Evolutionary conservation across 495 filamentous ascomycete genomes (phyloP).

Genomic region (Parmelia sp.): DNA sequence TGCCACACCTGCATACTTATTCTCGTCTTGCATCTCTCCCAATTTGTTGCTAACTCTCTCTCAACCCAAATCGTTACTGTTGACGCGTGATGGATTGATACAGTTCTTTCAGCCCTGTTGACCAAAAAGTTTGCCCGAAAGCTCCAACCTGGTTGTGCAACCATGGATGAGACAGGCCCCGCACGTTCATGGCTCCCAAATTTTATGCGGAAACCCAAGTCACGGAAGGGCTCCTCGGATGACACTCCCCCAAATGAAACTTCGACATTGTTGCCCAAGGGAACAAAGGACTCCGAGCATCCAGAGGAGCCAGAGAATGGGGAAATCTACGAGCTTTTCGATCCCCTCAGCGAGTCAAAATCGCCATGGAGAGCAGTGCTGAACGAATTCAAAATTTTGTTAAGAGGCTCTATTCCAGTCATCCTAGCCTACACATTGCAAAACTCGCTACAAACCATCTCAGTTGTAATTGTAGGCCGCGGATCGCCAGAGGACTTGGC

Average conservation of each 20-base stretch:
- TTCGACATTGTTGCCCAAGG: conserved; percentile 45
- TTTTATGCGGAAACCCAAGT: conserved; percentile 17
- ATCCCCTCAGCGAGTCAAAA: conserved; percentile 18
- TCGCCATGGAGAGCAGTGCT: conserved; percentile 34
- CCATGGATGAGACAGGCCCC: conserved; percentile 22
- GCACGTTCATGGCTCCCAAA: conserved; percentile 24
- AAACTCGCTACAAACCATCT: conserved; percentile 80
- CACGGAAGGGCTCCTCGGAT: conserved; percentile 5
- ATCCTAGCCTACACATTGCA: conserved; percentile 86
- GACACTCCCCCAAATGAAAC: conserved; percentile 33
- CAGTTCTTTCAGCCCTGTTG: neutral
- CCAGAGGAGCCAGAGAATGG: conserved; percentile 13
- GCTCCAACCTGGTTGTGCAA: neutral
- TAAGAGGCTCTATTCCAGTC: conserved; percentile 67
- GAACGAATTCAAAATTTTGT: conserved; percentile 60
- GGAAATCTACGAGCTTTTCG: conserved; percentile 15
- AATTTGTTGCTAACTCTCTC: neutral
- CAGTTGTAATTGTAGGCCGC: conserved; percentile 77
- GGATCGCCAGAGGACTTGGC: conserved; percentile 75
- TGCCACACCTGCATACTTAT: neutral
- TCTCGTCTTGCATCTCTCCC: neutral
- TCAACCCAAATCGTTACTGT: neutral
- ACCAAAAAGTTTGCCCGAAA: neutral
- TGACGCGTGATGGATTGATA: neutral
- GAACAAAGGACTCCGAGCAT: conserved; percentile 19